phyloP scores from a whole-genome alignment of 192 early-diverging fungal genomes.

The Backusella mclennaniae region DNA sequence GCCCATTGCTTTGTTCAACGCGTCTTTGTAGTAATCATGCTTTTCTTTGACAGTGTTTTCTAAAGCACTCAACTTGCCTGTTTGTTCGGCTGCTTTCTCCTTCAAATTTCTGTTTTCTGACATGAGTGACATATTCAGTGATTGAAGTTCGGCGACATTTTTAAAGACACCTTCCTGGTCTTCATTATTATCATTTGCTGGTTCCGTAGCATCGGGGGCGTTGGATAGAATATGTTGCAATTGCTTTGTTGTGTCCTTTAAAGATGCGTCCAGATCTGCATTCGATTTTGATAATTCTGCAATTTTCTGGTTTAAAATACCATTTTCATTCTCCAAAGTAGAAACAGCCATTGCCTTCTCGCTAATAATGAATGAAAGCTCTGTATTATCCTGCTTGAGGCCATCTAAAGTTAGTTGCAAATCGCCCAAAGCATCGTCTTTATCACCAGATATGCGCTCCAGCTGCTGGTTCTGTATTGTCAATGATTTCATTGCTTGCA shows the following conservation, averaged over 20 bases:
- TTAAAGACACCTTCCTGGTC: neutral
- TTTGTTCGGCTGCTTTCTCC: neutral
- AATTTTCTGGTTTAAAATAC: neutral
- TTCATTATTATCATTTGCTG: neutral
- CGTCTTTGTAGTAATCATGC: neutral
- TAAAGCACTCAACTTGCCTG: neutral
- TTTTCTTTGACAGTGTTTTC: neutral
- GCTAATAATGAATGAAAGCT: neutral
- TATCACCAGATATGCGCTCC: neutral
- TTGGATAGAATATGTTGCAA: neutral
- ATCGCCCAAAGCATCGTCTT: neutral
- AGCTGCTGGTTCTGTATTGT: neutral
- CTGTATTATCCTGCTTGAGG: neutral
- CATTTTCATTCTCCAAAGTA: neutral
- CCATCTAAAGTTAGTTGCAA: neutral
- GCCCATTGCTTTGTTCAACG: neutral
- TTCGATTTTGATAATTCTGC: neutral
- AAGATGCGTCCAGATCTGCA: neutral
- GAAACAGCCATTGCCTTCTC: neutral
- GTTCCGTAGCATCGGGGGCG: neutral
- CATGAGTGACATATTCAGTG: neutral
- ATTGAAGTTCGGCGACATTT: neutral
- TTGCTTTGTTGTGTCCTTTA: neutral
- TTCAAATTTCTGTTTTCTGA: neutral
- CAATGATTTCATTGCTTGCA: conserved; percentile 1